Evolutionary conservation across 208 protist genomes (phyloP).

Genomic region (Wallacemonas sp.): DNA sequence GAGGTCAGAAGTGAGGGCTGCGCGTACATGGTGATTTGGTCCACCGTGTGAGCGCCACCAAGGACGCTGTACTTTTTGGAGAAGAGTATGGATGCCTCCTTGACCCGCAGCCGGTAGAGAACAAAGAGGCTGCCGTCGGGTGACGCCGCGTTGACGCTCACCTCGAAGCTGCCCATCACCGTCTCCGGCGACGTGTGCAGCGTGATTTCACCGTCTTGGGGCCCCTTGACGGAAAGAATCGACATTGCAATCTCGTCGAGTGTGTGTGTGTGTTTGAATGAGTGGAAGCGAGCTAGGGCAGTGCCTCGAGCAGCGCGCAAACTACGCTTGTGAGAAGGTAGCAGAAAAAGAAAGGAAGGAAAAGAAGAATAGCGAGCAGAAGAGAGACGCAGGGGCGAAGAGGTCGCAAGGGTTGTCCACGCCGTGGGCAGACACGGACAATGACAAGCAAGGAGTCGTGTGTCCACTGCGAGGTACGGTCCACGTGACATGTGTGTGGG

Average conservation of each 20-base stretch:
- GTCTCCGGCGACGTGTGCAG: slow-evolving; percentile 12
- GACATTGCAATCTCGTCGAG: slow-evolving; percentile 4
- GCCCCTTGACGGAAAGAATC: slow-evolving; percentile 17
- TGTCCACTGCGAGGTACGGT: too few relatives aligned
- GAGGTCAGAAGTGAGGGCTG: slow-evolving; percentile 30
- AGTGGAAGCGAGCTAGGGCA: background rate
- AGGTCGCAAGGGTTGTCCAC: too few relatives aligned
- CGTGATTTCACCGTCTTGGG: slow-evolving; percentile 12
- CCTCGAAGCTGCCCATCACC: slow-evolving; percentile 33
- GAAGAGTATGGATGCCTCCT: slow-evolving; percentile 54
- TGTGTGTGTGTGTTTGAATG: slow-evolving; percentile 7
- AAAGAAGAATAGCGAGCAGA: background rate
- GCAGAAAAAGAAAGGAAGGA: too few relatives aligned
- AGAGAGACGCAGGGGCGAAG: background rate
- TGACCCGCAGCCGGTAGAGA: slow-evolving; percentile 64
- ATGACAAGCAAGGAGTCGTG: too few relatives aligned
- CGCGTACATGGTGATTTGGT: slow-evolving; percentile 39
- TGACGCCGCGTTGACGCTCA: slow-evolving; percentile 19
- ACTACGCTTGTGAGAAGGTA: too few relatives aligned
- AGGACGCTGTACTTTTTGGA: slow-evolving; percentile 64
- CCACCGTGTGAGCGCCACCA: slow-evolving; percentile 19
- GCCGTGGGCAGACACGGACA: too few relatives aligned
- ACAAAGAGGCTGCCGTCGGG: slow-evolving; percentile 24
- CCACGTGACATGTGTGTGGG: too few relatives aligned
- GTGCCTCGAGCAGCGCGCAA: too few relatives aligned